phyloP scores from a whole-genome alignment of 768 basidiomycete genomes.

The Dentipellis fragilis region DNA sequence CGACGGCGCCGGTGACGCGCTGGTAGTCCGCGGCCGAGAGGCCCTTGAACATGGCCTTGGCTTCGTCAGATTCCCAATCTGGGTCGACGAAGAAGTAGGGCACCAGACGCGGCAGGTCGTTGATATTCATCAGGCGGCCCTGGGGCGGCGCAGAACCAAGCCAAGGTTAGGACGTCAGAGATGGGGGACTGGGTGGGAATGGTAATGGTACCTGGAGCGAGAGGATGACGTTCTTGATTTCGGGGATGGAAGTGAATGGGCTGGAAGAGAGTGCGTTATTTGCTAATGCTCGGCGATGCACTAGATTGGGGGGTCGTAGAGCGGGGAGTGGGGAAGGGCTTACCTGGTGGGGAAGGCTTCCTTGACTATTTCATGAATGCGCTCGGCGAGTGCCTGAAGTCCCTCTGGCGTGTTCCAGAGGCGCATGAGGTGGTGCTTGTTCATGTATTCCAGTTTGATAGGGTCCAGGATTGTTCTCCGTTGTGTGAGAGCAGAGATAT shows the following conservation, averaged over 20 bases:
- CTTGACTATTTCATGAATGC: slow-evolving; percentile 44
- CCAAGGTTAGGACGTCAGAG: no score
- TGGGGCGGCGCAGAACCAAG: slow-evolving; percentile 17
- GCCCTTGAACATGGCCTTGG: slow-evolving; percentile 39
- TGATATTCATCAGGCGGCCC: slow-evolving; percentile 62
- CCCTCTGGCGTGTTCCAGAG: slow-evolving; percentile 41
- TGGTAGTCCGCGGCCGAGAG: slow-evolving; percentile 31
- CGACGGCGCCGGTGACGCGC: slow-evolving; percentile 24
- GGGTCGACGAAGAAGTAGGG: slow-evolving; percentile 78
- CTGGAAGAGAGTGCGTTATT: not conserved
- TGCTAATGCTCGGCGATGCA: not conserved
- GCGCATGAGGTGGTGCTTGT: slow-evolving; percentile 73
- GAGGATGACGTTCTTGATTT: slow-evolving; percentile 8
- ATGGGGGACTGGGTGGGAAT: not conserved
- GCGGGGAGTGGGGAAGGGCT: slow-evolving; percentile 3
- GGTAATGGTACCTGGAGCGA: slow-evolving; percentile 19
- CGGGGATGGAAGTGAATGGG: not conserved
- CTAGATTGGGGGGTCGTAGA: not conserved
- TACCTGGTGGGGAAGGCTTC: slow-evolving; percentile 53
- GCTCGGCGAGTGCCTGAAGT: slow-evolving; percentile 40
- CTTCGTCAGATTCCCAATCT: slow-evolving; percentile 43
- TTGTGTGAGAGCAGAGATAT: slow-evolving; percentile 66
- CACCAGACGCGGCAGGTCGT: slow-evolving; percentile 57
- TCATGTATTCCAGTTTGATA: slow-evolving; percentile 75
- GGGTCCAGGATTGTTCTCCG: slow-evolving; percentile 76